Evolutionary conservation across 495 filamentous ascomycete genomes (phyloP).

Genomic region (Aspergillus taichungensis): DNA sequence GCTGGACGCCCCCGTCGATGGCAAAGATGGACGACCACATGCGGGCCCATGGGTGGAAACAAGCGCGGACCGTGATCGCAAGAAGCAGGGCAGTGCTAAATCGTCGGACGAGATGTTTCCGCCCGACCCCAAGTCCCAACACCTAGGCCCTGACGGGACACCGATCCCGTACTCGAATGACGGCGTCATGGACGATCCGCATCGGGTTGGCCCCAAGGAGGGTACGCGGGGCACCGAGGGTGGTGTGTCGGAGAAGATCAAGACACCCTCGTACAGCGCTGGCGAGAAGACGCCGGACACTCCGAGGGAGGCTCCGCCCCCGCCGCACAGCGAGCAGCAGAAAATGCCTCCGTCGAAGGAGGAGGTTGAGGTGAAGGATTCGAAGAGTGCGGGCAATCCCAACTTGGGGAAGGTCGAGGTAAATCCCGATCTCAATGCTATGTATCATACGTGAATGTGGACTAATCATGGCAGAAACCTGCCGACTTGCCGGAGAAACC

Average conservation of each 20-base stretch:
- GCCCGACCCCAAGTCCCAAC: conserved; percentile 24
- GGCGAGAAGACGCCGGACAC: conserved; percentile 70
- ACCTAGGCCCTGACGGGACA: conserved; percentile 49
- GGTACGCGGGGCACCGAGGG: conserved; percentile 83
- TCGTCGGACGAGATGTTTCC: conserved; percentile 17
- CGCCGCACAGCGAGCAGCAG: conserved; percentile 72
- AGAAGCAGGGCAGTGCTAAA: conserved; percentile 30
- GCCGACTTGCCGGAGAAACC: conserved; percentile 70
- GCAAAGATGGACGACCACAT: conserved; percentile 92
- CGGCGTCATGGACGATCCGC: conserved; percentile 85
- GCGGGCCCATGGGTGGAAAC: conserved; percentile 79
- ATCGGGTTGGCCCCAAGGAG: conserved; percentile 62
- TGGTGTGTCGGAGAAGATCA: conserved; percentile 76
- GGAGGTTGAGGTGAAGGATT: conserved; percentile 29
- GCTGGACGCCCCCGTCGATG: conserved; percentile 88
- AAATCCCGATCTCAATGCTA: conserved; percentile 5
- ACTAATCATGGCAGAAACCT: conserved; percentile 56
- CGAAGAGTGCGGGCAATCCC: conserved; percentile 23
- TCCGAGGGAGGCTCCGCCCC: conserved; percentile 75
- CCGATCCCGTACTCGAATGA: conserved; percentile 70
- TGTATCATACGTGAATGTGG: conserved; percentile 4
- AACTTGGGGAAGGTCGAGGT: conserved; percentile 61
- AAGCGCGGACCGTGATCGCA: conserved; percentile 49
- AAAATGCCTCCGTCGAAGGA: conserved; percentile 35
- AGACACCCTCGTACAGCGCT: conserved; percentile 48